Conservation (phyloP, 176 grass and related monocot species). For the Carex parvula region DNA sequence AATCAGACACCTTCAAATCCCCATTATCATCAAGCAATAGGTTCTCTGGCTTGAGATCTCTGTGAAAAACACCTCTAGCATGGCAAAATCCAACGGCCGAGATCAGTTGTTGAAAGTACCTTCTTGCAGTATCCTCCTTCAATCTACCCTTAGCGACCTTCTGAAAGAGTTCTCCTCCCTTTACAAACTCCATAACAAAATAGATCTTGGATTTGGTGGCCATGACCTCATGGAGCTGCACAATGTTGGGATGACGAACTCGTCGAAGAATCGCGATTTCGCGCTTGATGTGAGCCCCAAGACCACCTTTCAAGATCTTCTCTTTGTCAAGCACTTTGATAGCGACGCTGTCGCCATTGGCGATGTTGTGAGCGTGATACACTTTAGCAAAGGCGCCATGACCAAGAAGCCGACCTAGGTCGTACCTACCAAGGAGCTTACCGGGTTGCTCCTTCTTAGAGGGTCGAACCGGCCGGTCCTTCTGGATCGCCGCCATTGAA, state of each 20-base stretch:
- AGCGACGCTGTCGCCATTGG: conserved; percentile 59
- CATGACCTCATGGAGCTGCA: conserved; percentile 92
- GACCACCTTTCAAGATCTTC: conserved; percentile 60
- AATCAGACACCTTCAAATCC: conserved; percentile 96
- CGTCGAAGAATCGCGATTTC: conserved; percentile 94
- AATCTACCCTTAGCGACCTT: conserved; percentile 85
- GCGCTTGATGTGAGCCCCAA: conserved; percentile 87
- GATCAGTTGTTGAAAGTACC: conserved; percentile 91
- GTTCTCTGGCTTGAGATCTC: conserved; percentile 99
- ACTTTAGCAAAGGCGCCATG: conserved; percentile 93
- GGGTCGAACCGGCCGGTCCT: conserved; percentile 31
- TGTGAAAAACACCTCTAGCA: conserved; percentile 79
- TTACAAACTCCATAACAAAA: conserved; percentile 97
- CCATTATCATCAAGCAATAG: conserved; percentile 77
- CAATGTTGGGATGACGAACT: conserved; percentile 93
- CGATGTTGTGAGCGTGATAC: conserved; percentile 66
- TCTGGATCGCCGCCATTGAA: conserved; percentile 32
- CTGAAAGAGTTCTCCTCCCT: conserved; percentile 89
- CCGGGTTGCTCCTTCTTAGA: conserved; percentile 45
- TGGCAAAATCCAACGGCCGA: conserved; percentile 96
- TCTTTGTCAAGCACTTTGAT: conserved; percentile 99
- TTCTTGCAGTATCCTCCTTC: conserved; percentile 77
- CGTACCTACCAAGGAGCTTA: conserved; percentile 79
- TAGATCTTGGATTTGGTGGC: conserved; percentile 99
- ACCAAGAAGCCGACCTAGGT: conserved; percentile 72